Evolutionary conservation across 257 asterid species (phyloP).

Genomic region (Solanum chilense): DNA sequence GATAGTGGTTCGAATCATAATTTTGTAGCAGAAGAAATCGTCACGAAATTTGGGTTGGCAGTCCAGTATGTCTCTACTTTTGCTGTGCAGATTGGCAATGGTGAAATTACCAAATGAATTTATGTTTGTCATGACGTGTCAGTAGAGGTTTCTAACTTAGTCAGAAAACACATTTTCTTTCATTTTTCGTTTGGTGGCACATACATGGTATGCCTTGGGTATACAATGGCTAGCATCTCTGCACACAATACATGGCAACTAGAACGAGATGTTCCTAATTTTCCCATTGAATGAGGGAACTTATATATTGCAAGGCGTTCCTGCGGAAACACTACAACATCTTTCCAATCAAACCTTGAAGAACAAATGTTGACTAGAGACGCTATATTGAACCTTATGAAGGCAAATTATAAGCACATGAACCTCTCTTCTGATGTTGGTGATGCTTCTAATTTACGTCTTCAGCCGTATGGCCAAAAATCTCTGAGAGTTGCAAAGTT

Average conservation of each 20-base stretch:
- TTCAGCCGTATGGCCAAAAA: background rate
- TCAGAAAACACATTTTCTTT: background rate
- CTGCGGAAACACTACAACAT: background rate
- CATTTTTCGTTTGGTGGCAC: background rate
- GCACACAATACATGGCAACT: background rate
- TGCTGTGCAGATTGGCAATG: background rate
- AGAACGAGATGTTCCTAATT: slow-evolving; percentile 1
- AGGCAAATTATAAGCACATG: background rate
- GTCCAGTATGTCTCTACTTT: background rate
- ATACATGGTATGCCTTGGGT: background rate
- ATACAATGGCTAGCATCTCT: slow-evolving; percentile 1
- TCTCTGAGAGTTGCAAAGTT: background rate
- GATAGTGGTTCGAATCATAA: background rate
- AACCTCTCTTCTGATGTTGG: background rate
- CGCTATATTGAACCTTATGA: background rate
- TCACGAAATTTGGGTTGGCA: background rate
- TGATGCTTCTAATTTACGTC: background rate
- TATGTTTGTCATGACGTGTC: background rate
- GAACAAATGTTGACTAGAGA: background rate
- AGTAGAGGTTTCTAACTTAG: background rate
- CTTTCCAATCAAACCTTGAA: background rate
- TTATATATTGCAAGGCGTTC: background rate
- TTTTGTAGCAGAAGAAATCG: background rate
- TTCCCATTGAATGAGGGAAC: background rate
- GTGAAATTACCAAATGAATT: background rate